Evolutionary conservation across 306 rosid genomes (phyloP).

Genomic region (Quercus variabilis): DNA sequence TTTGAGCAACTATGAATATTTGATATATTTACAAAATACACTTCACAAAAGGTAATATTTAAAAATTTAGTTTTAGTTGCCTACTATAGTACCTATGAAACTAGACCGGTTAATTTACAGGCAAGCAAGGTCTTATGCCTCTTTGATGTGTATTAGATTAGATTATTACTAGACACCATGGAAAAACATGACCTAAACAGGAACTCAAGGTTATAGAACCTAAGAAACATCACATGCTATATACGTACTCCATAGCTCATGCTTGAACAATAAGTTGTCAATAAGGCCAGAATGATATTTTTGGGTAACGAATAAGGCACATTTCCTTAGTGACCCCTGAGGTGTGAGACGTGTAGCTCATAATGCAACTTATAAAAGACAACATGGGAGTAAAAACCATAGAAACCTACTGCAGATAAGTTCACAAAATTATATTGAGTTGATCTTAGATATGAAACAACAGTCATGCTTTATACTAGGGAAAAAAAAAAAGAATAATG

Average conservation of each 20-base stretch:
- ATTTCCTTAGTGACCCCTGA: background rate
- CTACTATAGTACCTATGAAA: background rate
- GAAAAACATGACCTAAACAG: background rate
- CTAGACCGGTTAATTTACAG: background rate
- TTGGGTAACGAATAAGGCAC: background rate
- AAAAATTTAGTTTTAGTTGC: background rate
- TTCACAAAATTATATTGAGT: background rate
- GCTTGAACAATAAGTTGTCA: background rate
- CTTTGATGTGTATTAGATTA: no score
- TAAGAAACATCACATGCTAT: background rate
- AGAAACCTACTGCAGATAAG: background rate
- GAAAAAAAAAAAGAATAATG: background rate
- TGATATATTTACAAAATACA: no score
- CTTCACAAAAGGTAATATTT: background rate
- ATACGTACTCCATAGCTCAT: background rate
- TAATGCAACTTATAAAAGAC: background rate
- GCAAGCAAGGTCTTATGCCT: background rate
- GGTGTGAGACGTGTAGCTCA: background rate
- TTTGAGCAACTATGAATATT: no score
- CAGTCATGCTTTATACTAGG: background rate
- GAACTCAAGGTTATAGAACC: background rate
- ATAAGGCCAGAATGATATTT: background rate
- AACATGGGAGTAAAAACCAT: background rate
- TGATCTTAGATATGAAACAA: constrained; percentile 4
- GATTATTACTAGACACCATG: background rate